A percentile compares a stretch with the other conserved stretches of the same genome.
These are phyloP conservation scores for Phytophthora melonis DNA, from an alignment of 352 stramenopile species.

Conservation along the genomic window DNA sequence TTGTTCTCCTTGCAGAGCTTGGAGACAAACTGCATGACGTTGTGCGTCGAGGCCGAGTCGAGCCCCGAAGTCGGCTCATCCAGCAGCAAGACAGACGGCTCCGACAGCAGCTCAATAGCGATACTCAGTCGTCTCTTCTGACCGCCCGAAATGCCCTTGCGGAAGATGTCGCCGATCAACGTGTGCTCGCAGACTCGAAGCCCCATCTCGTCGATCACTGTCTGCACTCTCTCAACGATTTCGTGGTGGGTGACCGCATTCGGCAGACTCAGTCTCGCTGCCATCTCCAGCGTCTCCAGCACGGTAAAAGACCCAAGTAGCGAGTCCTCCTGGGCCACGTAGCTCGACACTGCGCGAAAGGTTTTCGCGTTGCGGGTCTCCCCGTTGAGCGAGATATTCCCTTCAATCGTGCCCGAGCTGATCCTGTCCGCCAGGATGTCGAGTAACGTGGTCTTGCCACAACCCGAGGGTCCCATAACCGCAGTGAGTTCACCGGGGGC, in stretches of 20 bases:
- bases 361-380: slow-evolving; percentile 41
- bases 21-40: slow-evolving; percentile 85
- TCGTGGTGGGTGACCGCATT: slow-evolving; percentile 43
- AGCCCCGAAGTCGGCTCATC: slow-evolving; percentile 95
- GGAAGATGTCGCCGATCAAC: slow-evolving; percentile 84
- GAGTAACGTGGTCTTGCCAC: slow-evolving; percentile 74
- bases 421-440: slow-evolving; percentile 66
- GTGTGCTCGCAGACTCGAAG: slow-evolving; percentile 65
- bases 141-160: slow-evolving; percentile 86
- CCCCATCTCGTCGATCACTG: slow-evolving; percentile 73
- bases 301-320: slow-evolving; percentile 76
- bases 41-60: slow-evolving; percentile 89
- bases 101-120: slow-evolving; percentile 93
- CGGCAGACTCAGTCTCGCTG: slow-evolving; percentile 60
- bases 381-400: slow-evolving; percentile 58
- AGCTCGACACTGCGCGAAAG: slow-evolving; percentile 59
- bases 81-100: slow-evolving; percentile 95
- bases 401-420: slow-evolving; percentile 44
- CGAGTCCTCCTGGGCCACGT: slow-evolving; percentile 68
- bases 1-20: slow-evolving; percentile 59
- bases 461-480: slow-evolving; percentile 69
- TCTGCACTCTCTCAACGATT: slow-evolving; percentile 60
- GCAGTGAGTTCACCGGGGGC: slow-evolving; percentile 66
- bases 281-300: slow-evolving; percentile 72
- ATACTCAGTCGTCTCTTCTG: slow-evolving; percentile 94